Evolutionary conservation across 2,329 filamentous ascomycete species (phyloP).

Genomic region (Venturia pyrina): DNA sequence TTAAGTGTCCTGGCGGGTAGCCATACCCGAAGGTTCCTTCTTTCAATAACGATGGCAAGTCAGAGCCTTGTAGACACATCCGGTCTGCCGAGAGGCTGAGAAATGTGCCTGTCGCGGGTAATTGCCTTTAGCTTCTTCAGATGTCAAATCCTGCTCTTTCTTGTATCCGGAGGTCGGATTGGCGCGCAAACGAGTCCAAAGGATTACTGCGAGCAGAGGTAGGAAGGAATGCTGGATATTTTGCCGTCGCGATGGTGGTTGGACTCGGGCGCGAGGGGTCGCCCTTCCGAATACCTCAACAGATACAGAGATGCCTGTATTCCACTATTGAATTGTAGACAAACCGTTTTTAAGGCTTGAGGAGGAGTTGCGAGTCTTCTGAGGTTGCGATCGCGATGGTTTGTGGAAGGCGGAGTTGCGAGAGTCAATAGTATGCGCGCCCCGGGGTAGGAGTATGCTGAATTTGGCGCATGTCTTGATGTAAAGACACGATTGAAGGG

Average conservation of each 20-base stretch:
- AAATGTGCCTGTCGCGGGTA: not conserved
- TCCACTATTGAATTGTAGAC: not conserved
- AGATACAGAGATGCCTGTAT: not conserved
- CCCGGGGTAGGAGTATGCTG: not conserved
- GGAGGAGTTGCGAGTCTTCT: not conserved
- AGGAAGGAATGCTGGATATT: not conserved
- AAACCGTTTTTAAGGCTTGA: not conserved
- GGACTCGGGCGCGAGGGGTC: not conserved
- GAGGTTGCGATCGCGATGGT: not conserved
- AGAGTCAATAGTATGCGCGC: not conserved
- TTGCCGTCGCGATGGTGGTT: not conserved
- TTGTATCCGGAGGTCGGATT: not conserved
- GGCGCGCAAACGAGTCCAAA: not conserved
- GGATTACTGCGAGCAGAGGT: not conserved
- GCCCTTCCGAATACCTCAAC: not conserved
- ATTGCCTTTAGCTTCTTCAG: not conserved
- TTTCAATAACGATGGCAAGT: not conserved
- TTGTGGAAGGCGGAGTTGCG: not conserved
- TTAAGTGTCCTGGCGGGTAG: not conserved
- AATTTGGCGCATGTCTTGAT: not conserved
- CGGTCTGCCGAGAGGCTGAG: not conserved
- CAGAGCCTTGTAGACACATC: not conserved
- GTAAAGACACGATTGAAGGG: not conserved
- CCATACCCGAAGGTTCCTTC: not conserved
- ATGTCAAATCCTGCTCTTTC: not conserved